A percentile compares a stretch with the other conserved stretches of the same genome.
Evolutionary conservation across 306 rosid genomes (phyloP).

Genomic region (Chamaecrista fasciculata): DNA sequence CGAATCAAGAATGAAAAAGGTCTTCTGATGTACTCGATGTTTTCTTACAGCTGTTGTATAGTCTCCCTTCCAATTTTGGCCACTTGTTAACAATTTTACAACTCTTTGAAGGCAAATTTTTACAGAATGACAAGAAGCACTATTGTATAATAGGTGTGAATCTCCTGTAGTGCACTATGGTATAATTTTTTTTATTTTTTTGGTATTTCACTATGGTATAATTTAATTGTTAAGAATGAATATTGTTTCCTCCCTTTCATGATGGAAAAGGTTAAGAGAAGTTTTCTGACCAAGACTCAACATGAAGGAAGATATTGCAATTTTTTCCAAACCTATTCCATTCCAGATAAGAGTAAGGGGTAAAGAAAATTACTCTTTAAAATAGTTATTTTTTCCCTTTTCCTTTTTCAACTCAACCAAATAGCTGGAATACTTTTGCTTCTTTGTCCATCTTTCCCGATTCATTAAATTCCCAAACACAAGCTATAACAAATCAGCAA

Average conservation of each 20-base stretch:
- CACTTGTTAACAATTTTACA: background rate
- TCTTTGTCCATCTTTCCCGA: rapidly evolving
- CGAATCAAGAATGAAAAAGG: background rate
- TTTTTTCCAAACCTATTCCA: background rate
- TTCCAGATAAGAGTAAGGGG: background rate
- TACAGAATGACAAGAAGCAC: background rate
- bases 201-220: no score
- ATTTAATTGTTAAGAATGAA: background rate
- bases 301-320: background rate
- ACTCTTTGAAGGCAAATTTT: background rate
- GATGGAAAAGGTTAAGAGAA: background rate
- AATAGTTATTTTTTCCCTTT: background rate
- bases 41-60: background rate
- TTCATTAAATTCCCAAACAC: background rate
- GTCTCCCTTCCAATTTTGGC: background rate
- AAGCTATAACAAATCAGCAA: background rate
- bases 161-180: no score
- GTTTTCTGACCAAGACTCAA: background rate
- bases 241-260: background rate
- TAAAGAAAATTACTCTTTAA: background rate
- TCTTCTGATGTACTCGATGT: background rate
- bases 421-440: background rate
- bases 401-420: background rate
- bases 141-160: background rate
- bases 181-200: no score